Conservation (phyloP, 2,329 filamentous ascomycete genomes). For the Aureobasidium sp. region DNA sequence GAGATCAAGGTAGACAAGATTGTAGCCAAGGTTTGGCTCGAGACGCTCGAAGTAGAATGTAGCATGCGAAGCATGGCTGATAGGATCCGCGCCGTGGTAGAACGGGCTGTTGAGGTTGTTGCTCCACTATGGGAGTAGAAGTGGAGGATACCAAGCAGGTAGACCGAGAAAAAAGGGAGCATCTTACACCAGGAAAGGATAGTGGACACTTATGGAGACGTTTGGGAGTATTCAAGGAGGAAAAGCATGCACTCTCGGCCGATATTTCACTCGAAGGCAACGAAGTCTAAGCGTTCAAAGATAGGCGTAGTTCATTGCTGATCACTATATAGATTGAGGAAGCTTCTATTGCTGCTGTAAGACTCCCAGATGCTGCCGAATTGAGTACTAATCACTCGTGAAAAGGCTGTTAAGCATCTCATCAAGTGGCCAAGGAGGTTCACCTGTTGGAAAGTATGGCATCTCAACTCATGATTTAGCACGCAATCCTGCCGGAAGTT, state of each 20-base stretch:
- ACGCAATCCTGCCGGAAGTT: neutral
- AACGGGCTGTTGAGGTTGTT: conserved; percentile 65
- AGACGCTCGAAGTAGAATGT: conserved; percentile 85
- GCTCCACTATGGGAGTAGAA: conserved; percentile 16
- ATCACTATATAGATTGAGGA: neutral
- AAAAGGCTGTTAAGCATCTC: neutral
- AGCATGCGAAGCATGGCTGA: conserved; percentile 70
- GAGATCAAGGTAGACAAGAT: conserved; percentile 82
- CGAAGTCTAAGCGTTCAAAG: neutral
- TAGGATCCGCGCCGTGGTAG: conserved; percentile 79
- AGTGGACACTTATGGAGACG: neutral
- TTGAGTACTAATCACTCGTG: neutral
- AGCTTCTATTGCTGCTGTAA: neutral
- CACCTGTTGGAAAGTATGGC: neutral
- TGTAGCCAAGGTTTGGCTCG: conserved; percentile 82
- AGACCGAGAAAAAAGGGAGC: neutral
- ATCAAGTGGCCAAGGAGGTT: neutral
- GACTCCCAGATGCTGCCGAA: neutral
- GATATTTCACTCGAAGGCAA: neutral
- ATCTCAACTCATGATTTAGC: neutral
- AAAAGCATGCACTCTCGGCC: neutral
- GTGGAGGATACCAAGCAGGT: neutral
- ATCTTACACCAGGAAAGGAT: neutral
- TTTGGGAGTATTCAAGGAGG: neutral
- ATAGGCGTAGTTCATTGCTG: neutral